phyloP scores from a whole-genome alignment of 2,329 filamentous ascomycete genomes.

The Hypoxylon sp. region DNA sequence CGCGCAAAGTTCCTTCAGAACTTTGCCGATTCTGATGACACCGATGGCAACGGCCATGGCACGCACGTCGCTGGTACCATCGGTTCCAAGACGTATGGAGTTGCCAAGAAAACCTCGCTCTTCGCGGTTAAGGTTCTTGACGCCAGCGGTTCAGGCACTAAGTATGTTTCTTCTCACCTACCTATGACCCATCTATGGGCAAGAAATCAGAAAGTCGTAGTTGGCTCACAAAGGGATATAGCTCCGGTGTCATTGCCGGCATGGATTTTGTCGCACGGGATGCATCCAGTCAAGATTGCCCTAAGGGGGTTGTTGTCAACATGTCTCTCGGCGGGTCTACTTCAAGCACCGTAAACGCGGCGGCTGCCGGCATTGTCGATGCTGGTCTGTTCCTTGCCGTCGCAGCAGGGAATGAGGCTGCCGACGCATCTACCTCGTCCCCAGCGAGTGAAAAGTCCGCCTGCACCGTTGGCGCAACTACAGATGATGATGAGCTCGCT shows the following conservation, averaged over 20 bases:
- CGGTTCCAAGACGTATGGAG: slow-evolving; percentile 61
- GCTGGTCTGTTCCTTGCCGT: slow-evolving; percentile 67
- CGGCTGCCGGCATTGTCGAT: slow-evolving; percentile 63
- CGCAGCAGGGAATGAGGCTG: slow-evolving; percentile 67
- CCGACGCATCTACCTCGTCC: slow-evolving; percentile 59
- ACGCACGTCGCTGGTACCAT: slow-evolving; percentile 57
- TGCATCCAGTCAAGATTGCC: slow-evolving; percentile 58
- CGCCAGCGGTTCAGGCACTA: slow-evolving; percentile 49
- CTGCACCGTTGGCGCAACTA: slow-evolving; percentile 68
- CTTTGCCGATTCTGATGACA: slow-evolving; percentile 53
- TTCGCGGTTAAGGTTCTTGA: slow-evolving; percentile 65
- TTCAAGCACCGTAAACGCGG: slow-evolving; percentile 65
- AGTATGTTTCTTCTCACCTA: slow-evolving; percentile 47
- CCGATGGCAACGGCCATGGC: slow-evolving; percentile 61
- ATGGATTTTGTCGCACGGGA: slow-evolving; percentile 61
- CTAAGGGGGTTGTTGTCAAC: slow-evolving; percentile 65
- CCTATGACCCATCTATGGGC: slow-evolving; percentile 24
- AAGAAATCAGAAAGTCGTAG: not conserved
- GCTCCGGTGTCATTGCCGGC: slow-evolving; percentile 52
- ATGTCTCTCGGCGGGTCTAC: slow-evolving; percentile 67
- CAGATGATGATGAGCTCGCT: slow-evolving; percentile 57
- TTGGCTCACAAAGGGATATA: slow-evolving; percentile 26
- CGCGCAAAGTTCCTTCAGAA: slow-evolving; percentile 57
- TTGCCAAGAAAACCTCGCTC: slow-evolving; percentile 62
- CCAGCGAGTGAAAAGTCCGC: slow-evolving; percentile 66